phyloP scores from a whole-genome alignment of 2,329 filamentous ascomycete genomes.

The Botrytis sinoallii region DNA sequence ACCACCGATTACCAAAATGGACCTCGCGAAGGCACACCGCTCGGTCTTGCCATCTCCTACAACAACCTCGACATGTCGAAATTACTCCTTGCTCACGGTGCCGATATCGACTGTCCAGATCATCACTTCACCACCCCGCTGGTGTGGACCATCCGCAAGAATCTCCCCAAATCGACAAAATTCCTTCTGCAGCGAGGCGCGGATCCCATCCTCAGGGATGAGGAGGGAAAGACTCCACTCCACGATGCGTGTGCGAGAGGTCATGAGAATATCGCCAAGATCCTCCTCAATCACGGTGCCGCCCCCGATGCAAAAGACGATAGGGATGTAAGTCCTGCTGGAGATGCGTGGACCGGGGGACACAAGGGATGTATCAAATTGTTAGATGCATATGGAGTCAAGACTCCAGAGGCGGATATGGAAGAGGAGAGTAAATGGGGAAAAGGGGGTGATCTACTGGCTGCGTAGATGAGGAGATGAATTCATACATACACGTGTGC shows the following conservation, averaged over 20 bases:
- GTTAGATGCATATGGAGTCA: slow-evolving; percentile 5
- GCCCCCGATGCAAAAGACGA: slow-evolving; percentile 13
- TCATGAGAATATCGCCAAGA: slow-evolving; percentile 12
- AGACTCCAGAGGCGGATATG: background rate
- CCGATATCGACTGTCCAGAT: slow-evolving; percentile 17
- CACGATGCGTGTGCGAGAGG: slow-evolving; percentile 17
- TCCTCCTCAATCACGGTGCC: slow-evolving; percentile 9
- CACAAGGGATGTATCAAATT: background rate
- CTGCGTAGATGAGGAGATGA: background rate
- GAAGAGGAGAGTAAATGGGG: slow-evolving; percentile 6
- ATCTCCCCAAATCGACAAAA: slow-evolving; percentile 9
- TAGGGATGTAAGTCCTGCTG: background rate
- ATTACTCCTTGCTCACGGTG: slow-evolving; percentile 8
- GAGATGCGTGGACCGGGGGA: slow-evolving; percentile 4
- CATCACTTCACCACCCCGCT: slow-evolving; percentile 16
- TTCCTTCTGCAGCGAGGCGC: slow-evolving; percentile 25
- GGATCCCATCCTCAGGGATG: slow-evolving; percentile 15
- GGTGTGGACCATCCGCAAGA: slow-evolving; percentile 16
- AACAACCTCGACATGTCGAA: slow-evolving; percentile 19
- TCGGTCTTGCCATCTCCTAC: slow-evolving; percentile 17
- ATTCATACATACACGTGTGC: background rate
- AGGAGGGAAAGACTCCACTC: slow-evolving; percentile 13
- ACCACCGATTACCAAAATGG: slow-evolving; percentile 11
- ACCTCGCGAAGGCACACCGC: slow-evolving; percentile 12
- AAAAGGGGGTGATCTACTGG: background rate